A percentile compares a stretch with the other conserved stretches of the same genome.
phyloP scores from a whole-genome alignment of 1,284 basidiomycete genomes.

The Cutaneotrichosporon cyanovorans region DNA sequence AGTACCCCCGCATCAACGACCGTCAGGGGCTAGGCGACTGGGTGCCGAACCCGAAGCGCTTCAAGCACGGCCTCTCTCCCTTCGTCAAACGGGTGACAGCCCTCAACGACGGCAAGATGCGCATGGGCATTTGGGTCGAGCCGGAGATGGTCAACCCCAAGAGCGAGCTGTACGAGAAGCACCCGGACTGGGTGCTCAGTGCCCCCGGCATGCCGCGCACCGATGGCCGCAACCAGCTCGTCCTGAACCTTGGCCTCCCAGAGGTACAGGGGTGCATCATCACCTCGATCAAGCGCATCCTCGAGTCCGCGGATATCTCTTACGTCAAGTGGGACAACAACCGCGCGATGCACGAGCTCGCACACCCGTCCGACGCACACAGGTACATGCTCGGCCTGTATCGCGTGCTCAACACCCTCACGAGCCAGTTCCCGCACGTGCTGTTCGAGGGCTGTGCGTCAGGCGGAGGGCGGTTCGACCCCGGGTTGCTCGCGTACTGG shows the following conservation, averaged over 20 bases:
- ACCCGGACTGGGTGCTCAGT: conserved; percentile 30
- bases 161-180: conserved; percentile 25
- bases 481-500: conserved; percentile 29
- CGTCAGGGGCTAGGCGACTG: conserved; percentile 28
- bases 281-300: conserved; percentile 12
- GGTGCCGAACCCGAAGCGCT: conserved; percentile 21
- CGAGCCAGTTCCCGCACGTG: conserved; percentile 21
- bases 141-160: conserved; percentile 34
- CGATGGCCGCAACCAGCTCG: conserved; percentile 25
- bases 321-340: conserved; percentile 38
- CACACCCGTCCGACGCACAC: conserved; percentile 19
- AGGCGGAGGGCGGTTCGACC: conserved; percentile 30
- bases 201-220: conserved; percentile 15
- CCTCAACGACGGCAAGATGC: conserved; percentile 6
- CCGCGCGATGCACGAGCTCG: conserved; percentile 30
- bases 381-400: conserved; percentile 30
- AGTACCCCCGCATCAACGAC: conserved; percentile 22
- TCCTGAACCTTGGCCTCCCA: conserved; percentile 22
- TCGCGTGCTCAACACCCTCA: conserved; percentile 20
- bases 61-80: conserved; percentile 20
- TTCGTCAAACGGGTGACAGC: conserved; percentile 18
- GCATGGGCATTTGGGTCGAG: conserved; percentile 35
- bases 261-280: conserved; percentile 32
- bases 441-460: conserved; percentile 33
- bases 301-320: conserved; percentile 18